Evolutionary conservation across 2,329 filamentous ascomycete genomes (phyloP).

Genomic region (Ophiostoma tasmaniense): DNA sequence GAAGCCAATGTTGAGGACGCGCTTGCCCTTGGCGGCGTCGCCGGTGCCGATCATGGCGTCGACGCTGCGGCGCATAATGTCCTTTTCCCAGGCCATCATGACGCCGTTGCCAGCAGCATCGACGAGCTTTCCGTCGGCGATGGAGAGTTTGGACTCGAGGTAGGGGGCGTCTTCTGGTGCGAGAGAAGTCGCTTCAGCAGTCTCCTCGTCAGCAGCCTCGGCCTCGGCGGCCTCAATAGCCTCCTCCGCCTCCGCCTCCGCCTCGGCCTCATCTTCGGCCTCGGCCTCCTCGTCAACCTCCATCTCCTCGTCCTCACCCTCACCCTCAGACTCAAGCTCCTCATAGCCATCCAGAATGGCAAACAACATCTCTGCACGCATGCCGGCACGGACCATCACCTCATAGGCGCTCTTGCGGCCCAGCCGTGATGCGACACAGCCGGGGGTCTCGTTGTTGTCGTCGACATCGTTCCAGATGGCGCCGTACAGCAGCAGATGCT

Average conservation of each 20-base stretch:
- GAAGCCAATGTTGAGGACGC: conserved; percentile 78
- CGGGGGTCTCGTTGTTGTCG: conserved; percentile 77
- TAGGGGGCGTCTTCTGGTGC: conserved; percentile 41
- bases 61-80: conserved; percentile 74
- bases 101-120: conserved; percentile 73
- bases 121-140: conserved; percentile 58
- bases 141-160: conserved; percentile 57
- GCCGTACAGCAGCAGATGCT: conserved; percentile 72
- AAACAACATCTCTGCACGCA: conserved; percentile 81
- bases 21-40: conserved; percentile 40
- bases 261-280: conserved; percentile 8
- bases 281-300: conserved; percentile 28
- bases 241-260: neutral
- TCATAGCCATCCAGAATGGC: conserved; percentile 76
- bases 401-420: conserved; percentile 66
- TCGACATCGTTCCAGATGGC: conserved; percentile 98
- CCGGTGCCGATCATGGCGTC: conserved; percentile 51
- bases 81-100: conserved; percentile 90
- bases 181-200: conserved; percentile 18
- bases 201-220: conserved; percentile 23
- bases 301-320: conserved; percentile 37
- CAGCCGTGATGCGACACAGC: conserved; percentile 68
- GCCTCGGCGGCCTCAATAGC: conserved; percentile 25
- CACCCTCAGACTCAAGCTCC: conserved; percentile 51
- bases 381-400: conserved; percentile 78